Percentiles rank a stretch among this genome's conserved stretches.
Evolutionary conservation across 306 rosid genomes (phyloP).

Genomic region (Dryas alaskensis): DNA sequence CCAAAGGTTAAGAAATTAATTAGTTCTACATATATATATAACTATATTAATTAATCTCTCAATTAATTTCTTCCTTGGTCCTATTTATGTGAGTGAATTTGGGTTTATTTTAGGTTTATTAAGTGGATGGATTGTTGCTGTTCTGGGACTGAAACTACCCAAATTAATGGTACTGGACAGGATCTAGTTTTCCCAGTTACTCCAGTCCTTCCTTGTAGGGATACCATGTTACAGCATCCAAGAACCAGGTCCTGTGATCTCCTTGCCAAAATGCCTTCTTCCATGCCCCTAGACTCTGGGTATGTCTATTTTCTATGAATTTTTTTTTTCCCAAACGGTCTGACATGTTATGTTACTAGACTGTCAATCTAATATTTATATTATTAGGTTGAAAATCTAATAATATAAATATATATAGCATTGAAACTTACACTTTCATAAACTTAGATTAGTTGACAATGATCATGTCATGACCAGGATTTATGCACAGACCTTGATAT

Average conservation of each 20-base stretch:
- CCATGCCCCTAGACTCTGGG: conserved; percentile 62
- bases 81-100: conserved; percentile 6
- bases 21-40: too few species aligned
- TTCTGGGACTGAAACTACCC: conserved; percentile 52
- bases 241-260: conserved; percentile 56
- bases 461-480: conserved; percentile 41
- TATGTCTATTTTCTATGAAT: conserved; percentile 4
- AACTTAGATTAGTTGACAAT: background rate
- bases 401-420: too few species aligned
- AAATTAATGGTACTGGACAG: conserved; percentile 40
- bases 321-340: background rate
- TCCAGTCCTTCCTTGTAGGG: conserved; percentile 59
- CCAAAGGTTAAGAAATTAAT: conserved; percentile 51
- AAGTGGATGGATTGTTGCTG: conserved; percentile 76
- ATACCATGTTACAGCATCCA: conserved; percentile 52
- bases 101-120: conserved; percentile 42
- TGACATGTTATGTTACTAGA: background rate
- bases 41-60: background rate
- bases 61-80: background rate
- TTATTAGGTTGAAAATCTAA: background rate
- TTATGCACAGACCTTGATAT: conserved; percentile 54
- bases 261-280: conserved; percentile 56
- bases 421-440: background rate
- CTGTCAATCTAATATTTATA: background rate
- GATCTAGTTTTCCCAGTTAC: conserved; percentile 47